Evolutionary conservation across 257 asterid species (phyloP).

Genomic region (Salvia miltiorrhiza): DNA sequence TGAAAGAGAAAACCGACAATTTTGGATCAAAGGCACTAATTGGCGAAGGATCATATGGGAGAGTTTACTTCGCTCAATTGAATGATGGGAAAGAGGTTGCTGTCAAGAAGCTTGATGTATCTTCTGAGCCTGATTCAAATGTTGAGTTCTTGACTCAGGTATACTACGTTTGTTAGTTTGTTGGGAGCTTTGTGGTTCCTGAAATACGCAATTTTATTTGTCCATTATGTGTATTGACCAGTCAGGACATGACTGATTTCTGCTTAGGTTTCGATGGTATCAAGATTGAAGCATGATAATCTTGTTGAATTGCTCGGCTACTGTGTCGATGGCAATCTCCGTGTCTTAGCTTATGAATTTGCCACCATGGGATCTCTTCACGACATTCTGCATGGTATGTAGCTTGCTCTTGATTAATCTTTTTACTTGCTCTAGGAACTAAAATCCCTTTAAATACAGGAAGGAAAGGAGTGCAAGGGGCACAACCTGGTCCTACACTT

Average conservation of each 20-base stretch:
- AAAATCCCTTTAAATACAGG: slow-evolving; percentile 40
- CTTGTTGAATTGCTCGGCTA: slow-evolving; percentile 89
- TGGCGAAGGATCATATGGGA: slow-evolving; percentile 94
- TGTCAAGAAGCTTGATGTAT: slow-evolving; percentile 90
- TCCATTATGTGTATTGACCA: slow-evolving; percentile 22
- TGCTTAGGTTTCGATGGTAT: slow-evolving; percentile 85
- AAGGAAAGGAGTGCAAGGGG: slow-evolving; percentile 97
- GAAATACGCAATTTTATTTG: background rate
- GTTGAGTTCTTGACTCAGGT: slow-evolving; percentile 89
- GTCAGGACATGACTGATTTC: slow-evolving; percentile 13
- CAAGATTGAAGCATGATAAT: slow-evolving; percentile 89
- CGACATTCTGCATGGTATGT: slow-evolving; percentile 88
- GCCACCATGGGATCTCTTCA: slow-evolving; percentile 99
- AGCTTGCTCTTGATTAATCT: slow-evolving; percentile 14
- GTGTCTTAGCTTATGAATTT: slow-evolving; percentile 90
- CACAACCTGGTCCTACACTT: slow-evolving; percentile 98
- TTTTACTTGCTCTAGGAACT: slow-evolving; percentile 6
- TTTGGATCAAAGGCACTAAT: slow-evolving; percentile 82
- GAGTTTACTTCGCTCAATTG: slow-evolving; percentile 74
- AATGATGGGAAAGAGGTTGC: slow-evolving; percentile 77
- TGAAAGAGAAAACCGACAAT: slow-evolving; percentile 81
- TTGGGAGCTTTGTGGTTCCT: background rate
- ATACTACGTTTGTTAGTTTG: slow-evolving; percentile 5
- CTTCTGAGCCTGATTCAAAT: slow-evolving; percentile 90
- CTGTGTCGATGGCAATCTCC: slow-evolving; percentile 87